These are phyloP conservation scores for Arthrobotrys iridis DNA, from an alignment of 2,329 filamentous ascomycete genomes.

Conservation along the genomic window DNA sequence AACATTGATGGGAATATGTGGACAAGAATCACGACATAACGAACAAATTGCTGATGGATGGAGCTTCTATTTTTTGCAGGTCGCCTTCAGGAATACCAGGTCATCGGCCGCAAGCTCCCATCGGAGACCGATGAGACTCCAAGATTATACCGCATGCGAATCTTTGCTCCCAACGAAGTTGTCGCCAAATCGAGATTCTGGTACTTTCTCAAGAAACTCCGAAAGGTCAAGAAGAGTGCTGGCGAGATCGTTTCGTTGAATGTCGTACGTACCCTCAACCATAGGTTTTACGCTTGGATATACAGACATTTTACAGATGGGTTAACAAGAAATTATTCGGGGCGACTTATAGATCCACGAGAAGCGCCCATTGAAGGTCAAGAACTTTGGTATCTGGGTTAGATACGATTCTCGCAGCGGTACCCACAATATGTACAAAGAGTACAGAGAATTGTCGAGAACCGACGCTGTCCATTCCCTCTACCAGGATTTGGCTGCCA, in stretches of 20 bases:
- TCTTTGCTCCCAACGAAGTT: constrained; percentile 97
- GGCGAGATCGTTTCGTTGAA: constrained; percentile 99
- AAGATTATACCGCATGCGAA: constrained; percentile 99
- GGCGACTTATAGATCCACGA: constrained; percentile 78
- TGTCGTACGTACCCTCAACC: constrained; percentile 72
- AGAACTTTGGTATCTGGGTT: constrained; percentile 99
- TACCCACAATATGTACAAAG: constrained; percentile 99
- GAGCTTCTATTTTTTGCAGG: constrained; percentile 68
- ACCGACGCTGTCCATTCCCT: constrained; percentile 94
- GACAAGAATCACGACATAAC: constrained; percentile 45
- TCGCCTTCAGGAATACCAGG: constrained; percentile 99
- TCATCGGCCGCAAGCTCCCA: constrained; percentile 99
- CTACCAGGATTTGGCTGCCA: constrained; percentile 99
- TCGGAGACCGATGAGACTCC: constrained; percentile 96
- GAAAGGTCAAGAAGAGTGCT: constrained; percentile 99
- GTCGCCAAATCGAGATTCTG: constrained; percentile 99
- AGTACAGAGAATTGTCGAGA: constrained; percentile 99
- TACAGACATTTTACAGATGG: background rate
- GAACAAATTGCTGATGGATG: constrained; percentile 60
- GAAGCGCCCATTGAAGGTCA: constrained; percentile 99
- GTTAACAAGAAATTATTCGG: constrained; percentile 20
- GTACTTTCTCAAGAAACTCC: constrained; percentile 99
- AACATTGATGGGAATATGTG: background rate
- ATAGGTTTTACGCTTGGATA: background rate
- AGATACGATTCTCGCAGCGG: constrained; percentile 99